phyloP scores from a whole-genome alignment of 106 monocot species.

The Dactylorhiza incarnata region DNA sequence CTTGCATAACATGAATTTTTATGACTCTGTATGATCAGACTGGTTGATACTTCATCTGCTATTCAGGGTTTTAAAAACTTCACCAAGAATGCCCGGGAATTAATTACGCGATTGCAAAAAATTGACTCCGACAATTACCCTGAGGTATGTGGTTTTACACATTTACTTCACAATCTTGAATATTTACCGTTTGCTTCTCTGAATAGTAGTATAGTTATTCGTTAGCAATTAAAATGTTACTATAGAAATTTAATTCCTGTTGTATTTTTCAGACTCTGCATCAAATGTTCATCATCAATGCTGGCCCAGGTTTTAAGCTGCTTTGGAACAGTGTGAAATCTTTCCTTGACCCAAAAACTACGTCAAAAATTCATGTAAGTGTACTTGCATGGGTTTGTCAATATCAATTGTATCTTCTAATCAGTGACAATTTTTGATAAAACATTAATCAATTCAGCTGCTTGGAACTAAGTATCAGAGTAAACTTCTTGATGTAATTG shows the following conservation, averaged over 20 bases:
- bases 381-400: background rate
- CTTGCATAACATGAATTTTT: background rate
- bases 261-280: slow-evolving; percentile 6
- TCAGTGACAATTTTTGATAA: slow-evolving; percentile 2
- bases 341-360: slow-evolving; percentile 68
- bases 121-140: slow-evolving; percentile 69
- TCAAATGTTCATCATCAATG: slow-evolving; percentile 68
- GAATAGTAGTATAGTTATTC: background rate
- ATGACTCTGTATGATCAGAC: background rate
- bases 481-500: slow-evolving; percentile 48
- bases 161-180: background rate
- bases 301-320: slow-evolving; percentile 59
- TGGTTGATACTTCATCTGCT: background rate
- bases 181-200: background rate
- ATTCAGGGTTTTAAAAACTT: slow-evolving; percentile 51
- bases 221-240: background rate
- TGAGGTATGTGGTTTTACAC: slow-evolving; percentile 23
- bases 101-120: slow-evolving; percentile 47
- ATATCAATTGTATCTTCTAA: background rate
- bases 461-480: slow-evolving; percentile 46
- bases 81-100: slow-evolving; percentile 54
- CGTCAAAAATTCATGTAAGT: slow-evolving; percentile 64
- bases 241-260: background rate
- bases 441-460: slow-evolving; percentile 20
- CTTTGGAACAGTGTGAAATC: slow-evolving; percentile 70